Evolutionary conservation across 352 stramenopile species (phyloP).

Genomic region (Phytophthora tubulina): DNA sequence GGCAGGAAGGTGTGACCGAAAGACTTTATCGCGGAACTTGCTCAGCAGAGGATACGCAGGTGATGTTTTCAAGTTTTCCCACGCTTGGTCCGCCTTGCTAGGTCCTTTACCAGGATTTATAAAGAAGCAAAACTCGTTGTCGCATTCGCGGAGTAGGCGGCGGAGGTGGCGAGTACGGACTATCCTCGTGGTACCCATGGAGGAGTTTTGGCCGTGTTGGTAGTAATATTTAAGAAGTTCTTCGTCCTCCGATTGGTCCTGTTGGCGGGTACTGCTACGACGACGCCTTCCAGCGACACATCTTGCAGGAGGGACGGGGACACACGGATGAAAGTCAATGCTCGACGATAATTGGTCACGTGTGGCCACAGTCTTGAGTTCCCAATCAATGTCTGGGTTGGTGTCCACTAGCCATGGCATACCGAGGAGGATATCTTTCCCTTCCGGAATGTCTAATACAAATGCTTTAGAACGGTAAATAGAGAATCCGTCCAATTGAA

Average conservation of each 20-base stretch:
- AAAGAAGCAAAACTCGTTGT: constrained; percentile 17
- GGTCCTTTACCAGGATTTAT: not conserved
- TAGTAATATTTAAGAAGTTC: too few relatives aligned
- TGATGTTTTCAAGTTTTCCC: not conserved
- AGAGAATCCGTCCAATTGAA: too few relatives aligned
- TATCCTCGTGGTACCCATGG: not conserved
- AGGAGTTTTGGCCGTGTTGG: not conserved
- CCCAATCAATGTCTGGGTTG: constrained; percentile 1
- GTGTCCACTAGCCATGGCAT: constrained; percentile 8
- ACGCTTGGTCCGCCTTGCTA: constrained; percentile 11
- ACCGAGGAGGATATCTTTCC: constrained; percentile 14
- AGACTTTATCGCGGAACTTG: constrained; percentile 11
- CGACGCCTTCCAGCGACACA: too few relatives aligned
- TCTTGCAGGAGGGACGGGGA: too few relatives aligned
- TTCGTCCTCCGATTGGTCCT: too few relatives aligned
- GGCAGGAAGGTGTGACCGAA: constrained; percentile 1
- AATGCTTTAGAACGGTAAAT: not conserved
- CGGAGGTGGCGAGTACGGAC: not conserved
- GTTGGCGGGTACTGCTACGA: too few relatives aligned
- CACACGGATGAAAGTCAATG: too few relatives aligned
- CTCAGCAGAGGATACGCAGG: not conserved
- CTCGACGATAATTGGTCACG: not conserved
- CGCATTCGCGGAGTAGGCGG: constrained; percentile 2
- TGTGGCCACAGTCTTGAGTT: not conserved
- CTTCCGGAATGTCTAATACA: constrained; percentile 13